Evolutionary conservation across 78 protist genomes (phyloP).

Genomic region (Emiliania huxleyi): DNA sequence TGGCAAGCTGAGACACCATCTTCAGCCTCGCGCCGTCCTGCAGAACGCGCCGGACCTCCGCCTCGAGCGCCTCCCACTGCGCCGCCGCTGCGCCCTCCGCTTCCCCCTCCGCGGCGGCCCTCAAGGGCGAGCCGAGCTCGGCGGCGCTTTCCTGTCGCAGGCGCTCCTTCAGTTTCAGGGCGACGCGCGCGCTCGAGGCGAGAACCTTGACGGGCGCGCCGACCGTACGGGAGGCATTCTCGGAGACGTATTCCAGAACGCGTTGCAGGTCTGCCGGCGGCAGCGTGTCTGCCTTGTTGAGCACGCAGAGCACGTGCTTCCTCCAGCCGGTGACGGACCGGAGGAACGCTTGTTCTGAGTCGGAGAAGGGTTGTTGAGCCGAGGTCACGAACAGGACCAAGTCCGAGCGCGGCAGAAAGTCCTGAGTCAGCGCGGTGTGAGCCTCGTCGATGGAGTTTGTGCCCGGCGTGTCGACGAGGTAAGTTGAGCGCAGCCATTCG

Average conservation of each 20-base stretch:
- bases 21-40: not conserved
- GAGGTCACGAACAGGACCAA: not conserved
- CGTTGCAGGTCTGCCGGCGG: not conserved
- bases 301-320: not conserved
- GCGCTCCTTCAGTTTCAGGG: not conserved
- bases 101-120: not conserved
- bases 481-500: not conserved
- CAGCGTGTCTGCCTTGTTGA: not conserved
- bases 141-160: not conserved
- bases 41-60: not conserved
- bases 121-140: not conserved
- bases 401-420: not conserved
- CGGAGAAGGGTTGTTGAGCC: not conserved
- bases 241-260: not conserved
- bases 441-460: not conserved
- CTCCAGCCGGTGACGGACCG: not conserved
- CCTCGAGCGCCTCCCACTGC: not conserved
- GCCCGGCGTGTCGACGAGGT: constrained; percentile 15
- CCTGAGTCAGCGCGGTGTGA: not conserved
- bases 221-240: not conserved
- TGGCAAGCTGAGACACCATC: not conserved
- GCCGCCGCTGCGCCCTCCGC: not conserved
- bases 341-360: not conserved
- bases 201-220: not conserved
- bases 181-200: not conserved